Evolutionary conservation across 345 rosid genomes (phyloP), one percentile per base, ranked within the genome.

Genomic region (Gossypium raimondii): DNA sequence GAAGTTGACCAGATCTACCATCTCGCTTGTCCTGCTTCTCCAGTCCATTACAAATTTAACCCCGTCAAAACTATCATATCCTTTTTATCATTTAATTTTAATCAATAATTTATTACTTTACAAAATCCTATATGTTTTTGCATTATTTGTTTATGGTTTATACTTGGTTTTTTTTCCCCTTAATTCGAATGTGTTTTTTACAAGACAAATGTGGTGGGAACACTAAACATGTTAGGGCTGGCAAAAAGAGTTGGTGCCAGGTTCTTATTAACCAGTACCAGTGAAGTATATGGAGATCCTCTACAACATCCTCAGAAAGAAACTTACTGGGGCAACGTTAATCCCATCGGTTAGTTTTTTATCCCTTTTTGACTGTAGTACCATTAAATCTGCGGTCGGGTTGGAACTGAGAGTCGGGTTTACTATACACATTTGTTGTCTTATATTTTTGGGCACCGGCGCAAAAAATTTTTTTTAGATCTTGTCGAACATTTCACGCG

Each of bases 1-100:
- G 99, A 95, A 80, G 99, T 95, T 68, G 99, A 95, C 80, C 99
- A 95, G 97, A 95, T 95, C 97, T 95, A 95, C 76, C 99, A 95
- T 65, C 85, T 95, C 29, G 99, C 99, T 1, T 95, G 99, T 55
- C 99, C 99, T 9, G 99, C 99, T 17, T 95, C 99, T 20, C 99
- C 99, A 0, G 99, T 95, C 9, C 99, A 95, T 78, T 95, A 93
- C 90, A 95, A 95, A 80, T 86, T 87, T 86, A 95, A 95, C 75
- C 99, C 99, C 44, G 97, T 95, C 82, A 95, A 95, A 85, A 95
- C 99, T 1, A 95, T 95, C 41, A 88, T 86, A 88, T 86, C 92
- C 89, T 88, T 84, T 75, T 43, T 12, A 38, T 3, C 0, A 1
- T 25, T 25, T 2, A 7, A 20, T 25, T 78, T 50, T 47, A 45